A percentile compares a stretch with the other conserved stretches of the same genome.
Evolutionary conservation across 1,284 basidiomycete species (phyloP).

Genomic region (Irpex sp.): DNA sequence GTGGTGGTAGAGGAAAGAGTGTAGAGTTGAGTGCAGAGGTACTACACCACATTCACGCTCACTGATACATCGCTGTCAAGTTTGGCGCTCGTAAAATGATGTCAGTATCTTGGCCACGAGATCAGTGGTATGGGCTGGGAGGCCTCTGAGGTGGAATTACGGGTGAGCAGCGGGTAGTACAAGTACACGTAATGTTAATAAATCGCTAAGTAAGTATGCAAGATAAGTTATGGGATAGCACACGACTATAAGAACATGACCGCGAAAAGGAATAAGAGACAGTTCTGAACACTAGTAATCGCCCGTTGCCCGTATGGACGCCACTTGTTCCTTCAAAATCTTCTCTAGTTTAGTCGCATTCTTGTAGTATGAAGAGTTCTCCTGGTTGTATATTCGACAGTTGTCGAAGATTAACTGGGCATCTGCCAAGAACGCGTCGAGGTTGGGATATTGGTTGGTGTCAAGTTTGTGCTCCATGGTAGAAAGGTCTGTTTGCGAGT

Average conservation of each 20-base stretch:
- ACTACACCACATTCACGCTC: not conserved
- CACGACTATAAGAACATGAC: too few species aligned
- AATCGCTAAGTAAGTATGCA: too few species aligned
- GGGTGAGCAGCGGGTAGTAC: not conserved
- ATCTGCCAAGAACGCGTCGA: conserved; percentile 81
- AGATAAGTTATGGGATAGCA: too few species aligned
- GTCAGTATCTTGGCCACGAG: not conserved
- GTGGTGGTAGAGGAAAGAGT: not conserved
- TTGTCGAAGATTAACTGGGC: conserved; percentile 89
- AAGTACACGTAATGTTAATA: not conserved
- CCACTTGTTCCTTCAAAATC: conserved; percentile 51
- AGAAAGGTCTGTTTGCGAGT: conserved; percentile 62
- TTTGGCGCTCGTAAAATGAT: not conserved
- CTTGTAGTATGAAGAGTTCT: conserved; percentile 82
- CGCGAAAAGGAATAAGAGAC: too few species aligned
- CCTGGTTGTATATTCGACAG: conserved; percentile 87
- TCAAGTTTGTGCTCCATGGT: conserved; percentile 95
- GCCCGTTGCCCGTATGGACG: conserved; percentile 16
- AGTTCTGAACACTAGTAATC: not conserved
- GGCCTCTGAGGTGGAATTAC: not conserved
- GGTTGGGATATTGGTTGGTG: conserved; percentile 70
- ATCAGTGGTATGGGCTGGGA: too few species aligned
- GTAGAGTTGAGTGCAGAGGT: not conserved
- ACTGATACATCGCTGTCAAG: not conserved
- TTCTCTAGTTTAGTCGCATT: conserved; percentile 85